A percentile compares a stretch with the other conserved stretches of the same genome.
These are phyloP conservation scores for Pythium diclinum DNA, from an alignment of 352 stramenopile species.

Conservation along the genomic window DNA sequence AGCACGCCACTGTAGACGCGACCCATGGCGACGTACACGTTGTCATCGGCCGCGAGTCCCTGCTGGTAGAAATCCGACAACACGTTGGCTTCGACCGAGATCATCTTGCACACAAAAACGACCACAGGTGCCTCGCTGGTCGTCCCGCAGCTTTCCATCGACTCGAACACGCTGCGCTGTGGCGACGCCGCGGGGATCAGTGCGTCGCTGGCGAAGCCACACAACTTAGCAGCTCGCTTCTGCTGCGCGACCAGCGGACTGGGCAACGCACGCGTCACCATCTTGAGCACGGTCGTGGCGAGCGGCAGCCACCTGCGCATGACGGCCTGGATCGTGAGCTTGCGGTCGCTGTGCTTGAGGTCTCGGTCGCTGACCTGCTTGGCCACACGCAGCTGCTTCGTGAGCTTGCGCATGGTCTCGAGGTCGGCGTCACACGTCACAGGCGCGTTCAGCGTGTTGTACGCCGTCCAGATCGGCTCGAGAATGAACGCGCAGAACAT, in stretches of 20 bases:
- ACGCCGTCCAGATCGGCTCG: constrained; percentile 88
- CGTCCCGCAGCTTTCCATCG: constrained; percentile 58
- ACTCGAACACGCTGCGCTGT: constrained; percentile 42
- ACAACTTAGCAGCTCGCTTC: constrained; percentile 70
- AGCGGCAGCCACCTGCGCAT: constrained; percentile 92
- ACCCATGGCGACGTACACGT: constrained; percentile 90
- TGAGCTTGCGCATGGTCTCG: constrained; percentile 56
- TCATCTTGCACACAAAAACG: constrained; percentile 92
- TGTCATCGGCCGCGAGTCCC: constrained; percentile 44
- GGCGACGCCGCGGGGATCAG: constrained; percentile 3
- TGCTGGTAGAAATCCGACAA: constrained; percentile 67
- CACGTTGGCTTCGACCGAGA: constrained; percentile 86
- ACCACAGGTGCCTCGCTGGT: constrained; percentile 66
- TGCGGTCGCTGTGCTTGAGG: constrained; percentile 66
- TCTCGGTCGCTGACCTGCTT: constrained; percentile 70
- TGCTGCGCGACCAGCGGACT: constrained; percentile 72
- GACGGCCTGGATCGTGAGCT: constrained; percentile 54
- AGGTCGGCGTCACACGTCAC: constrained; percentile 48
- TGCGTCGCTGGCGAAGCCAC: constrained; percentile 25
- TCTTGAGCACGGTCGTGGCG: constrained; percentile 81
- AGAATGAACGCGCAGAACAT: constrained; percentile 94
- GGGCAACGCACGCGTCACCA: constrained; percentile 86
- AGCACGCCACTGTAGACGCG: constrained; percentile 90
- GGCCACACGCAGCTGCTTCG: constrained; percentile 59
- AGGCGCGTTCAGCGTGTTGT: constrained; percentile 55